Base-by-base conservation (phyloP, 2,329 filamentous ascomycete genomes). In the Talaromyces marneffei region DNA sequence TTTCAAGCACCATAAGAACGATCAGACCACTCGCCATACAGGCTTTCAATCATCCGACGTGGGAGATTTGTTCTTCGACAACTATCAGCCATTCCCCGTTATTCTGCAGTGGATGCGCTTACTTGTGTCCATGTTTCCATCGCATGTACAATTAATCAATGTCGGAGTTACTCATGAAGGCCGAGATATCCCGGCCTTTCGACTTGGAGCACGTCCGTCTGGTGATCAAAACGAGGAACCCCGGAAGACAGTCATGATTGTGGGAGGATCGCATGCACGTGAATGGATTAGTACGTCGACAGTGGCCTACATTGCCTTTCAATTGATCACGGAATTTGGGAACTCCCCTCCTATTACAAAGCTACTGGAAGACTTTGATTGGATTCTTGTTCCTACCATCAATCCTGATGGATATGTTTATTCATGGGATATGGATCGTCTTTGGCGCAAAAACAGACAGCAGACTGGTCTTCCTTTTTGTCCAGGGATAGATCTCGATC, bases 211-310 rank as follows among this genome's bases (percentile, higher is more conserved):
- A 1, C 78, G 81, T 60, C 77, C 81, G 69, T 79, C 80, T 71
- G 68, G 79, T 50, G 69, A 79, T 59, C 70, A 82, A 29, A 29
- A 33, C 6, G 68, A 77, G 2, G 69, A 71, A 12, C 81, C 79
- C 4, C 85, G 90, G 55, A 91, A 91, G 72, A 93, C 90, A 0
- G 85, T 96, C 61, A 79, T 96, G 56, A 80, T 99, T 20, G 87
- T 87, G 3, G 94, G 91, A 59, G 93, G 93, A 54, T 82, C 90
- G n/a, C 94, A 97, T 74, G 93, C 92, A 2, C 85, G 94, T 39
- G 94, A 99, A 79, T 99, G 94, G 94, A 96, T 99, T 66, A 91
- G 91, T 52, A 92, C 89, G 0, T 94, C 88, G 69, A 96, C 92
- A 0, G 91, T 95, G 57, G 95, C 89, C 69, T 97, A 96, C 69